These are phyloP conservation scores for Chrysosporium keratinophilum DNA, from an alignment of 2,329 filamentous ascomycete genomes.

Conservation along the genomic window DNA sequence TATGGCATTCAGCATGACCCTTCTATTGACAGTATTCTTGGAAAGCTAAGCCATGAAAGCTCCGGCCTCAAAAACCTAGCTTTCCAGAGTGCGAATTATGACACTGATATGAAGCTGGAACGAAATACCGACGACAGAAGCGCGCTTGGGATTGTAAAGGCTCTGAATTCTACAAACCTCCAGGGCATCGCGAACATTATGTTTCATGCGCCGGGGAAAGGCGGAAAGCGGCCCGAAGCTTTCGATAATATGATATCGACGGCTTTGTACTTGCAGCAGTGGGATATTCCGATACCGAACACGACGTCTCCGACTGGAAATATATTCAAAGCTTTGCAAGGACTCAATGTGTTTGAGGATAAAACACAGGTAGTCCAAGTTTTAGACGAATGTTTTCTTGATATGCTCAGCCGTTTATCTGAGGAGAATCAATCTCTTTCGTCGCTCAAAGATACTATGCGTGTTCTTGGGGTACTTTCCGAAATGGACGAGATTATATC, in stretches of 20 bases:
- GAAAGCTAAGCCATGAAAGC: conserved; percentile 77
- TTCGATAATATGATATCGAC: conserved; percentile 67
- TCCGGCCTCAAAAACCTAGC: conserved; percentile 78
- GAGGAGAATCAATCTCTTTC: conserved; percentile 30
- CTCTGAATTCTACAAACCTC: conserved; percentile 69
- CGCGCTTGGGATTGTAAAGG: conserved; percentile 60
- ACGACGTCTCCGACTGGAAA: conserved; percentile 53
- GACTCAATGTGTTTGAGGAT: conserved; percentile 57
- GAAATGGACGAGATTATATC: conserved; percentile 72
- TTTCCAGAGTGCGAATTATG: conserved; percentile 82
- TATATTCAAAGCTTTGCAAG: conserved; percentile 72
- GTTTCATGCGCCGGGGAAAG: conserved; percentile 51
- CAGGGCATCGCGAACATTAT: conserved; percentile 77
- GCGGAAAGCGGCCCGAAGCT: conserved; percentile 39
- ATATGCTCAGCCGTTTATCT: conserved; percentile 35
- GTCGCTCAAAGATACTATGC: conserved; percentile 49
- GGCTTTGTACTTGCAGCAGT: conserved; percentile 74
- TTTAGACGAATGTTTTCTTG: conserved; percentile 52
- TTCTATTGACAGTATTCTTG: conserved; percentile 65
- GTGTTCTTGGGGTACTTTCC: conserved; percentile 58
- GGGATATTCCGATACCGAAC: conserved; percentile 72
- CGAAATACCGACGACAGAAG: conserved; percentile 50
- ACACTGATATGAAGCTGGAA: conserved; percentile 62
- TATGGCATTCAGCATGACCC: conserved; percentile 78
- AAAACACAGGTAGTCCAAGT: conserved; percentile 44